Conservation (phyloP, 2,329 filamentous ascomycete species). For the Graphiopsis chlorocephala region DNA sequence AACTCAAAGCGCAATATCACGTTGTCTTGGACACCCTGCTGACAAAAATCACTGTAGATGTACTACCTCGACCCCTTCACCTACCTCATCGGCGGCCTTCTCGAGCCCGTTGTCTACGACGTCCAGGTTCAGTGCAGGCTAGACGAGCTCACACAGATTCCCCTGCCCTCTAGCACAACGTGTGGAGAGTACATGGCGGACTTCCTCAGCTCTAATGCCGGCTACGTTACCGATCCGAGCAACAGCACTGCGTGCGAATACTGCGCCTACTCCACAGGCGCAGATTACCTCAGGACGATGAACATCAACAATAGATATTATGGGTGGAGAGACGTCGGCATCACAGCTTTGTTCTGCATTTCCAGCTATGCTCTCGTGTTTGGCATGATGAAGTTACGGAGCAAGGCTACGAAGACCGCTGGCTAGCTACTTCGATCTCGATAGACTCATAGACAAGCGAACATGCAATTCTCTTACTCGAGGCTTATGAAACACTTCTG, state of each 20-base stretch:
- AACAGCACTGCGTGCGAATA: conserved; percentile 56
- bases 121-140: conserved; percentile 30
- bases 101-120: conserved; percentile 60
- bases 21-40: background rate
- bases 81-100: conserved; percentile 69
- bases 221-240: conserved; percentile 58
- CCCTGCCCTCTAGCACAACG: conserved; percentile 51
- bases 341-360: conserved; percentile 52
- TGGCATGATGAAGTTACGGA: conserved; percentile 36
- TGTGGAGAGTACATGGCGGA: conserved; percentile 57
- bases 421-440: background rate
- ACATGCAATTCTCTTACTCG: background rate
- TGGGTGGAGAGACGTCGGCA: conserved; percentile 65
- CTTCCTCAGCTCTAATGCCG: conserved; percentile 43
- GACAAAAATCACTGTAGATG: conserved; percentile 7
- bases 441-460: background rate
- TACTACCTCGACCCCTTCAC: conserved; percentile 59
- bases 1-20: background rate
- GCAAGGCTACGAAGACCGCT: conserved; percentile 12
- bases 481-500: background rate
- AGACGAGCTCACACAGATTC: conserved; percentile 41
- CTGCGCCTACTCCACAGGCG: conserved; percentile 57
- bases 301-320: conserved; percentile 61
- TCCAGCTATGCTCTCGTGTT: conserved; percentile 10
- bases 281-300: conserved; percentile 59